Evolutionary conservation across 106 monocot genomes (phyloP).

Genomic region (Acorus gramineus): DNA sequence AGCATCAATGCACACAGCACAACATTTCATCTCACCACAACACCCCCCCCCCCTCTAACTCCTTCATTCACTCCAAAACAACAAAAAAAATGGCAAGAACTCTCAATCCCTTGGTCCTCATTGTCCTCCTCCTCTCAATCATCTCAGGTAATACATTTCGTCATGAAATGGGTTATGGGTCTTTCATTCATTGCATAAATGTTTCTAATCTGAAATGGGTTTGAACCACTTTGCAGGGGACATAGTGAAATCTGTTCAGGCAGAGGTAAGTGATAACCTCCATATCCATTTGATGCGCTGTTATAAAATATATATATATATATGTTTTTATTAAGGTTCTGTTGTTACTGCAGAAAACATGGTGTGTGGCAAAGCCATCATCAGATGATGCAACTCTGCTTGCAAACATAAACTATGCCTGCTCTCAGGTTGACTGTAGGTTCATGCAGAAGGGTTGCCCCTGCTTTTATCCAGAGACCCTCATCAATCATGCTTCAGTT

Average conservation of each 20-base stretch:
- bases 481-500: slow-evolving; percentile 34
- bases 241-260: background rate
- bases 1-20: no score
- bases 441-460: slow-evolving; percentile 13
- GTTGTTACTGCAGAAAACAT: slow-evolving; percentile 25
- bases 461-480: slow-evolving; percentile 35
- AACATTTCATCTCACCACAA: background rate
- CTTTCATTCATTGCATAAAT: background rate
- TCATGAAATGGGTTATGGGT: background rate
- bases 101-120: background rate
- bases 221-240: background rate
- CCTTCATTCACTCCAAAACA: background rate
- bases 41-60: slow-evolving; percentile 1
- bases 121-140: background rate
- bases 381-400: slow-evolving; percentile 19
- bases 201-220: background rate
- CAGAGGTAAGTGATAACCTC: slow-evolving; percentile 9
- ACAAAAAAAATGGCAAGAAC: background rate
- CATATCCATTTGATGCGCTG: no score
- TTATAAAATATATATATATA: background rate
- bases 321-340: background rate
- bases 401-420: slow-evolving; percentile 33
- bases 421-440: slow-evolving; percentile 33
- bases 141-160: background rate
- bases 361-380: slow-evolving; percentile 48